phyloP scores from a whole-genome alignment of 768 basidiomycete genomes.

The Serpula lacrymans region DNA sequence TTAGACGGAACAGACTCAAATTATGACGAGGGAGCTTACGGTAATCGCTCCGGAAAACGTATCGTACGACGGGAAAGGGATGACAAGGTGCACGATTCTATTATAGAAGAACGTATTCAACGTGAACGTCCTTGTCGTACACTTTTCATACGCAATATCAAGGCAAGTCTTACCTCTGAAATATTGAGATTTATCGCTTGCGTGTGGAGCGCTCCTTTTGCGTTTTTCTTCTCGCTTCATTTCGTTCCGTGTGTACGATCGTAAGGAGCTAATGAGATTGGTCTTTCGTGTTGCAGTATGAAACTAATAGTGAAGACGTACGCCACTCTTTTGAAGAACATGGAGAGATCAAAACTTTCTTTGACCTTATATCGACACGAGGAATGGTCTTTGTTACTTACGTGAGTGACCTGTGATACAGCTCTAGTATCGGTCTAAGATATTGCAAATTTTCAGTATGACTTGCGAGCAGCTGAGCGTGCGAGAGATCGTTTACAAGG shows the following conservation, averaged over 20 bases:
- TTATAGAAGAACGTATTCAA: conserved; percentile 92
- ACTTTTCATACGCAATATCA: conserved; percentile 96
- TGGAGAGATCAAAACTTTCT: conserved; percentile 96
- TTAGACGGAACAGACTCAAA: conserved; percentile 61
- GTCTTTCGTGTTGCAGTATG: conserved; percentile 54
- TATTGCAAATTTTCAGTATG: conserved; percentile 55
- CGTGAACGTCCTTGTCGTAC: conserved; percentile 94
- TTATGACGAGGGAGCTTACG: conserved; percentile 52
- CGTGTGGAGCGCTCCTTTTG: not conserved
- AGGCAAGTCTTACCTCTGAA: conserved; percentile 84
- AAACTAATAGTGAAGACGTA: conserved; percentile 83
- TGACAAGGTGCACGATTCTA: conserved; percentile 86
- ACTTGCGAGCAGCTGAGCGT: conserved; percentile 88
- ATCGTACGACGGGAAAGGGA: conserved; percentile 71
- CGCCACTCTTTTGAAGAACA: conserved; percentile 85
- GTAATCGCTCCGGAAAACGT: conserved; percentile 40
- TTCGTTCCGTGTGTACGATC: not conserved
- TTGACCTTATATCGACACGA: conserved; percentile 88
- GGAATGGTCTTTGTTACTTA: conserved; percentile 99
- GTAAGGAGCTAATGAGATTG: conserved; percentile 9
- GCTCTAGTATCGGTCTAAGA: not conserved
- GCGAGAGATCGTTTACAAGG: conserved; percentile 91
- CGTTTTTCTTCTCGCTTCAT: conserved; percentile 9
- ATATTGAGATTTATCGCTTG: not conserved
- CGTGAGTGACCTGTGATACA: conserved; percentile 52